Evolutionary conservation across 192 early-diverging fungal genomes (phyloP), one percentile per base, ranked within the genome.

Genomic region (Mortierella claussenii): DNA sequence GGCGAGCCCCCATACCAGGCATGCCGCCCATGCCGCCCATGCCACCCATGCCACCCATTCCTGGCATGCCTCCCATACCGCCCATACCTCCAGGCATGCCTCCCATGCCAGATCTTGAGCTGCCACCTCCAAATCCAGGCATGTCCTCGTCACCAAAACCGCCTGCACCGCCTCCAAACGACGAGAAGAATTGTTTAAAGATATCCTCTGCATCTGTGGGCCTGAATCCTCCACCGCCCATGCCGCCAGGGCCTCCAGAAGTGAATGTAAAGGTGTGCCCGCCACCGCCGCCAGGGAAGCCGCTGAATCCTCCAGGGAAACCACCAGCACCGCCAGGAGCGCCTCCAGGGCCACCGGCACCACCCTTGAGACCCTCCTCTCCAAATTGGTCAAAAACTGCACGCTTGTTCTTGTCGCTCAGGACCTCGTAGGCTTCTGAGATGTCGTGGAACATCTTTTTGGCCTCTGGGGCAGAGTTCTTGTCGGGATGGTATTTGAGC

Each of bases 361-460:
- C 87, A 70, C 85, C 90, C 78, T 95, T 95, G 68, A 95, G 91
- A 18, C 96, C 96, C 56, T 97, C 96, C 79, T 98, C 96, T 28
- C 96, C 96, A 68, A 87, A 99, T 65, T 91, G 90, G 73, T 99
- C 98, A 87, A 96, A 99, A 36, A 97, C 89, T 37, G 94, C 86
- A 26, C 96, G 87, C 86, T 98, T 98, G 55, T 98, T 85, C 65
- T 90, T 84, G 82, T 99, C 97, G 43, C 92, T 94, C 1, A 99
- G 84, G 20, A 95, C 91, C 78, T 99, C 98, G 73, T 94, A 99
- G 6, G 98, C 97, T 83, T 98, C 95, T 40, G 94, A 94, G 42
- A 99, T 93, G 32, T 99, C 97, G 79, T 98, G 96, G 83, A 99
- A 99, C 68, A 89, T 95, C 58, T 86, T 81, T 55, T 94, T 87